Percentiles rank a stretch among this genome's conserved stretches.
Conservation (phyloP, 441 rosid genomes). For the Pelargonium myrrhifolium region DNA sequence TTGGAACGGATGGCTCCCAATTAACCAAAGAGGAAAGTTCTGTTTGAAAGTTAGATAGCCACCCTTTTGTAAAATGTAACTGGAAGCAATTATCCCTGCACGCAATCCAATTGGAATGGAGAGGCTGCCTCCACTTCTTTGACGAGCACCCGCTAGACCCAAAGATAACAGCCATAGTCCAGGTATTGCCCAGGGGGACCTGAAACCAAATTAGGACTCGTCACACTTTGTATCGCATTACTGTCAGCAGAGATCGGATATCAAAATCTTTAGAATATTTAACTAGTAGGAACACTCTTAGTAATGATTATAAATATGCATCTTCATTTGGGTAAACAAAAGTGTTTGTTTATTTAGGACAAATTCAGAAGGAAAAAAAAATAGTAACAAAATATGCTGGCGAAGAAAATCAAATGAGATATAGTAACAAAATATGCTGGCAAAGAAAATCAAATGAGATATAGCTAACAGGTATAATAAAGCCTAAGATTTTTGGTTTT, state of each 20-base stretch:
- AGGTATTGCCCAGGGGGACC: constrained; percentile 67
- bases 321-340: no score
- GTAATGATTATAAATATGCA: no score
- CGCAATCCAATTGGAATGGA: constrained; percentile 64
- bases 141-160: constrained; percentile 63
- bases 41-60: constrained; percentile 49
- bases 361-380: no score
- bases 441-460: no score
- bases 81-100: constrained; percentile 60
- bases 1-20: constrained; percentile 59
- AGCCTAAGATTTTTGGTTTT: no score
- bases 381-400: no score
- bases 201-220: constrained; percentile 27
- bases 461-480: no score
- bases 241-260: not conserved
- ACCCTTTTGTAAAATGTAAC: constrained; percentile 57
- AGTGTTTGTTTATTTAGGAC: no score
- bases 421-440: no score
- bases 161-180: constrained; percentile 76
- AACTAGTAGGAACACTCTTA: no score
- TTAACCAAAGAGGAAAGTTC: constrained; percentile 50
- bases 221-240: not conserved
- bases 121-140: constrained; percentile 61
- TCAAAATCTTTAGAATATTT: not conserved
- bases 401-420: no score